Percentiles rank a stretch among this genome's conserved stretches.
These are phyloP conservation scores for Arthrobotrys entomopaga DNA, from an alignment of 2,329 filamentous ascomycete species.

Conservation along the genomic window DNA sequence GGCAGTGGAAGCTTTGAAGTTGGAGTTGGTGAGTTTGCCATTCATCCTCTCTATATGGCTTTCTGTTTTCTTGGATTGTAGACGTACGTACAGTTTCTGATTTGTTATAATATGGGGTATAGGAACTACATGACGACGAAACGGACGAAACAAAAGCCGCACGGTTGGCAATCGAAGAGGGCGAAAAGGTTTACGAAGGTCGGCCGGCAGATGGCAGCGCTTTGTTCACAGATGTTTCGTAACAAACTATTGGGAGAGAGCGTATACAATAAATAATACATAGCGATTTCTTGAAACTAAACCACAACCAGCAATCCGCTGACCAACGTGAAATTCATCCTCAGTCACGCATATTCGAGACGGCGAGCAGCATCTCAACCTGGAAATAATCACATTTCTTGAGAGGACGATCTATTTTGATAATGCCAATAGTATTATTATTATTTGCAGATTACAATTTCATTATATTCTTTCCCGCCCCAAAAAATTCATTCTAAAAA, in stretches of 20 bases:
- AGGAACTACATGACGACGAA: conserved; percentile 41
- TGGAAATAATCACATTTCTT: too few relatives aligned
- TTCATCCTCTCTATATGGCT: background rate
- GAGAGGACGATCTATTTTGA: too few relatives aligned
- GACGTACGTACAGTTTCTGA: too few relatives aligned
- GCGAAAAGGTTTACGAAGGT: conserved; percentile 36
- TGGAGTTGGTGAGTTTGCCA: conserved; percentile 75
- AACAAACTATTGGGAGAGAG: too few relatives aligned
- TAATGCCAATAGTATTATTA: too few relatives aligned
- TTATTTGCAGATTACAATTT: too few relatives aligned
- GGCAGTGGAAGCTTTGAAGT: conserved; percentile 77
- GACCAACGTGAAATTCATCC: background rate
- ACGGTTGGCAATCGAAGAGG: conserved; percentile 24
- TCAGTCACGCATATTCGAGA: background rate
- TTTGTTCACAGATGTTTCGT: conserved; percentile 30
- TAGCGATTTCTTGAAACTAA: too few relatives aligned
- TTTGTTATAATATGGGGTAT: background rate
- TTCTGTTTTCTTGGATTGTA: too few relatives aligned
- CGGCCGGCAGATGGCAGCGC: conserved; percentile 17
- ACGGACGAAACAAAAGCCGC: conserved; percentile 38
- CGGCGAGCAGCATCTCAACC: background rate
- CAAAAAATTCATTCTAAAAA: background rate
- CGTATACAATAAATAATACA: too few relatives aligned
- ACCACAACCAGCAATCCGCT: too few relatives aligned
- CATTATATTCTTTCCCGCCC: too few relatives aligned